These are phyloP conservation scores for Pistacia integerrima DNA, from an alignment of 345 rosid species.

Conservation along the genomic window DNA sequence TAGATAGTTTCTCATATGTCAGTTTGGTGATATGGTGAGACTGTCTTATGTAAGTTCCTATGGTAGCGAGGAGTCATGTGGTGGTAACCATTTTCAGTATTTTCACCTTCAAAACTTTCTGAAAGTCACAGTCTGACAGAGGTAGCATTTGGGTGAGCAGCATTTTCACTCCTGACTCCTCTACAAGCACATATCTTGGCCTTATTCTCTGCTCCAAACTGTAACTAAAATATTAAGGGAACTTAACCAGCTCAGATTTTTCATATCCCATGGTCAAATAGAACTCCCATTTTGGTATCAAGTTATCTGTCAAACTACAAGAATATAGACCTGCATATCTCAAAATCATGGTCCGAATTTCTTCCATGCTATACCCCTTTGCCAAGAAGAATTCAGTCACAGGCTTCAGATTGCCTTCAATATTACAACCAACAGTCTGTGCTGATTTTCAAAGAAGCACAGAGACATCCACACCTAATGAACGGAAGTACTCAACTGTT, in stretches of 20 bases:
- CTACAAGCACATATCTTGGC: conserved; percentile 44
- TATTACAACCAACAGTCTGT: conserved; percentile 42
- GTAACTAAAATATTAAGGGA: not conserved
- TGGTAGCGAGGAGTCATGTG: too few species aligned
- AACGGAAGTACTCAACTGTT: conserved; percentile 40
- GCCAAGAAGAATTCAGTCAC: conserved; percentile 42
- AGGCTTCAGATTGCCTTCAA: conserved; percentile 45
- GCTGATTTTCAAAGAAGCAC: conserved; percentile 40
- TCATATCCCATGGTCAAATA: conserved; percentile 51
- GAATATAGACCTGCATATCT: conserved; percentile 42
- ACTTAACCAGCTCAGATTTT: conserved; percentile 21
- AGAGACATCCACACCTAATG: conserved; percentile 39
- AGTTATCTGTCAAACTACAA: conserved; percentile 42
- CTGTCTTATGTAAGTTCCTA: not conserved
- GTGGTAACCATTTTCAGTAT: not conserved
- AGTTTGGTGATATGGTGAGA: not conserved
- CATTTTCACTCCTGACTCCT: conserved; percentile 35
- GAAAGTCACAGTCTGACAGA: conserved; percentile 29
- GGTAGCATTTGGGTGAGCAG: conserved; percentile 42
- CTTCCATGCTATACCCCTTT: conserved; percentile 37
- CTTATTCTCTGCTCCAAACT: conserved; percentile 14
- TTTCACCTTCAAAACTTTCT: conserved; percentile 37
- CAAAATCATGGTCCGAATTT: conserved; percentile 15
- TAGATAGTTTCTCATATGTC: too few species aligned
- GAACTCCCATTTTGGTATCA: conserved; percentile 16